Base-by-base conservation (phyloP, 2,329 filamentous ascomycete species). In the Elsinoe australis region DNA sequence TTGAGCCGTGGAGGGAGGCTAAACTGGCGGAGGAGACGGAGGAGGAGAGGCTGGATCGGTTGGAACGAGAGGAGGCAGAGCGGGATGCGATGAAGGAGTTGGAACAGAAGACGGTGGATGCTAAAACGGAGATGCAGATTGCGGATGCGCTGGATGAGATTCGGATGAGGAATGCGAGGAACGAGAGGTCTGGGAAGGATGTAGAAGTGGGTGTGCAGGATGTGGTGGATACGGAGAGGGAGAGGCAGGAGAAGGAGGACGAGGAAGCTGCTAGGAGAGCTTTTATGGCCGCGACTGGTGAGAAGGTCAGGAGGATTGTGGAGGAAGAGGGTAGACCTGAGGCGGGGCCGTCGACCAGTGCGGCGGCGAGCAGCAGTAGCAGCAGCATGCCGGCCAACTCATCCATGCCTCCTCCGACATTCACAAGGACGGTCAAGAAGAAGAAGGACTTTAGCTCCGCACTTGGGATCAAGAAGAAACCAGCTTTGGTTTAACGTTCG, bases 121-220 rank as follows among this genome's bases (percentile, higher is more conserved):
- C 89, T 1, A 89, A 92, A 71, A 76, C 84, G 32, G 92, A 98
- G 67, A 98, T 98, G 89, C 87, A 85, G 14, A 87, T 95, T 35
- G 92, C 92, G 1, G 92, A 98, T 70, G 90, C 89, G 5, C 70
- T 98, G 49, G 92, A 98, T 65, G 89, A 95, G 68, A 95, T 98
- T 50, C 75, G 90, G 49, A 90, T 86, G 46, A 73, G 90, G 54
- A 98, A 98, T 68, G 92, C 92, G 5, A 75, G 88, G 54, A 80
- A 92, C 42, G 87, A 94, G 65, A 76, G 85, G 54, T 83, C 82
- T 6, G 79, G 80, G 59, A 80, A 79, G 2, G 63, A 68, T 18
- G 79, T 82, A 50, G 77, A 78, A 22, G 68, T 71, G 21, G 74
- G 78, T 4, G 71, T 74, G 3, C 52, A 65, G 10, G 71, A 79